phyloP scores from a whole-genome alignment of 2,329 filamentous ascomycete species.

The Fusarium caatingaense region DNA sequence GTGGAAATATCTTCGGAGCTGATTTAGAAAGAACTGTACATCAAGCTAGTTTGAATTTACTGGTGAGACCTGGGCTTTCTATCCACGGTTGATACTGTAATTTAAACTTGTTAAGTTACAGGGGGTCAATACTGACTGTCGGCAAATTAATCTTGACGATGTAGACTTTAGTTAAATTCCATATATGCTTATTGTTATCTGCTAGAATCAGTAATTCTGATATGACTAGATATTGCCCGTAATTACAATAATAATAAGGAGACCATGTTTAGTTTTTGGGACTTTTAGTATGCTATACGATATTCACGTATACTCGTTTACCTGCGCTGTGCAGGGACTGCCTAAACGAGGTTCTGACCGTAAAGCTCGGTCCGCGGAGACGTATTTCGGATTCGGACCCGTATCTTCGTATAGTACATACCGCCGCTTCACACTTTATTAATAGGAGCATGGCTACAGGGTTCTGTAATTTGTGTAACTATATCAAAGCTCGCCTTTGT shows the following conservation, averaged over 20 bases:
- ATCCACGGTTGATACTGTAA: no score
- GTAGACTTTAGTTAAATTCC: neutral
- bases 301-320: neutral
- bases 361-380: neutral
- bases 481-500: neutral
- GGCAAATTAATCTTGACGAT: no score
- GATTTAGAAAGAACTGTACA: no score
- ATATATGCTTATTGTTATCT: neutral
- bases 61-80: no score
- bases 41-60: no score
- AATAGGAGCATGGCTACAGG: no score
- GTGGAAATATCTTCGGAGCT: no score
- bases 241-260: neutral
- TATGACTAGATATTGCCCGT: neutral
- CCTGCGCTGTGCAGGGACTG: neutral
- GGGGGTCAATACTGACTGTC: no score
- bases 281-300: neutral
- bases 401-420: neutral
- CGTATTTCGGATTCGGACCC: neutral
- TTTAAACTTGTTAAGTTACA: no score
- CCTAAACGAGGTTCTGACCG: neutral
- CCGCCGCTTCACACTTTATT: neutral
- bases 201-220: neutral
- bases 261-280: neutral
- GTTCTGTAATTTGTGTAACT: neutral